Conservation (phyloP, 768 basidiomycete genomes). For the Leccinellum luteum region DNA sequence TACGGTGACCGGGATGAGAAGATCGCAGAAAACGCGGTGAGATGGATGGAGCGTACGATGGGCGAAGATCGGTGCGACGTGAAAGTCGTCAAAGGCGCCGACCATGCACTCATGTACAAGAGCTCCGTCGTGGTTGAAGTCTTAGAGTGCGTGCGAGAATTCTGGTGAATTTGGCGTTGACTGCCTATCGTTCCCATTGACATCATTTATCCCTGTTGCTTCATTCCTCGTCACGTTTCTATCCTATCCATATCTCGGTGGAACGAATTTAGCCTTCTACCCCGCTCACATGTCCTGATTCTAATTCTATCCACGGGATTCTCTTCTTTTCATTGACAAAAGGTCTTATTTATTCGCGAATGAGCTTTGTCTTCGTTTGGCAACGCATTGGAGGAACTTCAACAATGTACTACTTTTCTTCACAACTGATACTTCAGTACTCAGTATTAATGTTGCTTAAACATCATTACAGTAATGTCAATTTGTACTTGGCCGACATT, state of each 20-base stretch:
- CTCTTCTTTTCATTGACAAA: slow-evolving; percentile 6
- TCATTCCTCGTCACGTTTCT: slow-evolving; percentile 14
- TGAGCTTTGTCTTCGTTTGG: slow-evolving; percentile 15
- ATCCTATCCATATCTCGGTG: slow-evolving; percentile 12
- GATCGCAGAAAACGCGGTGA: slow-evolving; percentile 85
- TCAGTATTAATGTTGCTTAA: slow-evolving; percentile 34
- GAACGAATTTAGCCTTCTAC: slow-evolving; percentile 12
- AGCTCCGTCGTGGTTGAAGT: slow-evolving; percentile 85
- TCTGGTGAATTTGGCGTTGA: slow-evolving; percentile 39
- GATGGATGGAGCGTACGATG: slow-evolving; percentile 92
- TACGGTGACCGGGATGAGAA: slow-evolving; percentile 93
- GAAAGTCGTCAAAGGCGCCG: slow-evolving; percentile 81
- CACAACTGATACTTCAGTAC: slow-evolving; percentile 18
- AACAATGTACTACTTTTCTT: slow-evolving; percentile 29
- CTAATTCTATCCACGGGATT: not conserved
- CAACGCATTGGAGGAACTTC: slow-evolving; percentile 25
- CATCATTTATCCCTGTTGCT: slow-evolving; percentile 15
- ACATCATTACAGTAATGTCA: slow-evolving; percentile 27
- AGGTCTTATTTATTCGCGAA: slow-evolving; percentile 16
- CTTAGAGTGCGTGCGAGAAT: slow-evolving; percentile 64
- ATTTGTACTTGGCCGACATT: slow-evolving; percentile 16
- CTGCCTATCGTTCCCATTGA: not conserved
- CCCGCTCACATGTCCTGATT: slow-evolving; percentile 1
- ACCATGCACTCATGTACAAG: slow-evolving; percentile 93
- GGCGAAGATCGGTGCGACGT: slow-evolving; percentile 70